Evolutionary conservation across 192 early-diverging fungal species (phyloP).

Genomic region (Backusella liffmaniae): DNA sequence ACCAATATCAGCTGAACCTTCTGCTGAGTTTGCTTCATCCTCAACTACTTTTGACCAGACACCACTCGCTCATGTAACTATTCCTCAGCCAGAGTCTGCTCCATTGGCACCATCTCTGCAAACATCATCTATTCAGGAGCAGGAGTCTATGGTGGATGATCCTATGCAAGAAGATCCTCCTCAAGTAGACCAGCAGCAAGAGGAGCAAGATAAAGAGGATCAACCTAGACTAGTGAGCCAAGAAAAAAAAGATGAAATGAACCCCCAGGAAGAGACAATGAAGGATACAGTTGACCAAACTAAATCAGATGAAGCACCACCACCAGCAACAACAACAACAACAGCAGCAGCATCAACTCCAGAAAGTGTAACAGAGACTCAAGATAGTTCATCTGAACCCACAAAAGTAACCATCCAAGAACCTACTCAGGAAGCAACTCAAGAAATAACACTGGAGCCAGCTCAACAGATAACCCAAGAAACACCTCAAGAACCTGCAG

Average conservation of each 20-base stretch:
- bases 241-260: not conserved
- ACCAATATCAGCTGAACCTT: not conserved
- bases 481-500: not conserved
- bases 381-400: not conserved
- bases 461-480: not conserved
- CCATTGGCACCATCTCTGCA: not conserved
- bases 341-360: not conserved
- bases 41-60: not conserved
- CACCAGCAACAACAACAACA: not conserved
- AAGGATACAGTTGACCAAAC: not conserved
- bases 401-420: not conserved
- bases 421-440: not conserved
- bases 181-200: not conserved
- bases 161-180: not conserved
- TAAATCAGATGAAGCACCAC: not conserved
- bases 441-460: not conserved
- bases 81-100: not conserved
- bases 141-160: not conserved
- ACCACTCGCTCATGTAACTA: not conserved
- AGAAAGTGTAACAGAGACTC: not conserved
- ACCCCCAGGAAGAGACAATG: not conserved
- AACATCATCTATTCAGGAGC: not conserved
- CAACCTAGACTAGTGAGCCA: not conserved
- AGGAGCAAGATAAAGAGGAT: not conserved
- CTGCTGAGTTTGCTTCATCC: not conserved